Base-by-base conservation (phyloP, 1,284 basidiomycete genomes). In the Waitea zeae region DNA sequence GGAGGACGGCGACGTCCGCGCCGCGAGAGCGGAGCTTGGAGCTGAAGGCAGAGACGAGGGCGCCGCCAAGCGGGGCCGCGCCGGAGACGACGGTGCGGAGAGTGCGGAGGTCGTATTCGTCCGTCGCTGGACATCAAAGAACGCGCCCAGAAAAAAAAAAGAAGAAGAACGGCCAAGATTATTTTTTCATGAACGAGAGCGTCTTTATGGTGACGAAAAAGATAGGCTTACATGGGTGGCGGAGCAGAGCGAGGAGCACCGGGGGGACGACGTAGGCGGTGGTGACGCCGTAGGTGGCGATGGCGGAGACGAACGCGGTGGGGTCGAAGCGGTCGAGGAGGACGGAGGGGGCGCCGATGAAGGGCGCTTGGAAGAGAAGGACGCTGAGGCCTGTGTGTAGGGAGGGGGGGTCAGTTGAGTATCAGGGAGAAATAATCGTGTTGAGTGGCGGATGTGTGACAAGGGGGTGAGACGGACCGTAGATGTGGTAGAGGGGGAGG, bases 311-410 rank as follows among this genome's bases (percentile, higher is more conserved):
- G 44, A 86, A 87, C 18, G 62, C 55, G 6, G 62, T 59, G 3
- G 87, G 71, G 40, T 89, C 78, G 50, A 88, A 93, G 12, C 68
- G 68, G 0, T 71, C 59, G 48, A 82, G 65, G 33, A 93, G 53
- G 26, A 87, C 65, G 3, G 76, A 59, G 0, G 78, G 67, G 0
- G 66, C 52, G 1, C 77, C 77, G 5, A 54, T 47, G n/a, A n/a
- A n/a, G n/a, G n/a, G 14, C 20, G n/a, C n/a, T n/a, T n/a, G n/a
- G 5, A 33, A 29, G 13, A 15, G 3, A 38, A 48, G 30, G 27
- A 58, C 57, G 49, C 56, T 52, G 30, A 58, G 54, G 7, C 57
- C 58, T 36, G 59, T 61, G 5, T 56, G 55, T 14, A 56, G 52
- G 1, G 57, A 57, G 2, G 57, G 60, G 6, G 62, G 68, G 11